These are phyloP conservation scores for Trametes villosa DNA, from an alignment of 768 basidiomycete species.

Conservation along the genomic window DNA sequence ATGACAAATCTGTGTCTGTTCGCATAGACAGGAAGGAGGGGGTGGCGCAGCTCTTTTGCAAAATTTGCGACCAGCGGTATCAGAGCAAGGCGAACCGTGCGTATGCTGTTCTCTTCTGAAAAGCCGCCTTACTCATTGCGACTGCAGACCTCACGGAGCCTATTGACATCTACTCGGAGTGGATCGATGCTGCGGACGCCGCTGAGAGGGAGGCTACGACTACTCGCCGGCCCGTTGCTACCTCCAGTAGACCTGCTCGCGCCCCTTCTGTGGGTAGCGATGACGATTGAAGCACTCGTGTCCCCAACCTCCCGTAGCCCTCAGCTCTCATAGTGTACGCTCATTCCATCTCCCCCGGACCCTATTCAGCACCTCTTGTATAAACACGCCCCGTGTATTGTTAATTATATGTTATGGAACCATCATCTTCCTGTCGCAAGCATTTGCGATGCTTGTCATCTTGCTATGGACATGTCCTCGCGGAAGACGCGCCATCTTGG, in stretches of 20 bases:
- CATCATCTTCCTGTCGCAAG: background rate
- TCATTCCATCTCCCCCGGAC: background rate
- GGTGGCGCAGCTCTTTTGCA: constrained; percentile 77
- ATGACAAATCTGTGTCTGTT: constrained; percentile 87
- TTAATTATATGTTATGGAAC: constrained; percentile 3
- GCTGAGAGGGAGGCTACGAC: constrained; percentile 67
- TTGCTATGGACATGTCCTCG: background rate
- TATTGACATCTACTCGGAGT: constrained; percentile 89
- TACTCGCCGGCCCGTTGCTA: constrained; percentile 54
- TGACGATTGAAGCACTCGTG: constrained; percentile 46
- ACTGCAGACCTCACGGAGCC: constrained; percentile 79
- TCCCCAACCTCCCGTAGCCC: background rate
- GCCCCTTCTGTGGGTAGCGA: constrained; percentile 47
- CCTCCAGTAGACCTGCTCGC: constrained; percentile 53
- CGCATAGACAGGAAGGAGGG: constrained; percentile 86
- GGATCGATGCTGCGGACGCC: constrained; percentile 89
- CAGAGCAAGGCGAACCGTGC: constrained; percentile 87
- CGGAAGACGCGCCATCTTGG: background rate
- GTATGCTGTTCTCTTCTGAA: constrained; percentile 29
- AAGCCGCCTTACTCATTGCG: constrained; percentile 11
- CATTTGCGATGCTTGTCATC: background rate
- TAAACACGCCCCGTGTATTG: constrained; percentile 17
- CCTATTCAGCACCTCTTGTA: constrained; percentile 9
- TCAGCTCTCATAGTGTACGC: background rate
- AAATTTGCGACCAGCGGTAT: constrained; percentile 85